phyloP scores from a whole-genome alignment of 2,329 filamentous ascomycete species.

The Sordariomycetes sp. region DNA sequence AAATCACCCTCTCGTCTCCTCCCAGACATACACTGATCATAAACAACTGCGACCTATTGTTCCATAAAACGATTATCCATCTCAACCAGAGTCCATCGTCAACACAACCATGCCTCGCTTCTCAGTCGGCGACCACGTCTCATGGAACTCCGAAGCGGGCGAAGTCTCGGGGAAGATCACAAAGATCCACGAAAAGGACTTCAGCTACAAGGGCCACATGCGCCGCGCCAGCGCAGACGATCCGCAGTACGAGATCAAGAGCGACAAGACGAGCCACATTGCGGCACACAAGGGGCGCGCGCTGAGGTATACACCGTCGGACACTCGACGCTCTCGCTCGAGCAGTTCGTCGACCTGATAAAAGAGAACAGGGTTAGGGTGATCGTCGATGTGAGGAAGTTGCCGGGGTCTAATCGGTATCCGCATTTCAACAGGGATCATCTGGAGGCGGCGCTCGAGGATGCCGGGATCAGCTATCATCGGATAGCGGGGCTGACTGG shows the following conservation, averaged over 20 bases:
- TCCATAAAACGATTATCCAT: no score
- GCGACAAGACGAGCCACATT: not conserved
- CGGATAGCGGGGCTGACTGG: not conserved
- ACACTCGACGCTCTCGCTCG: not conserved
- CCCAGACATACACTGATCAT: no score
- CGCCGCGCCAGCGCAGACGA: not conserved
- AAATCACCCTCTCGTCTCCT: no score
- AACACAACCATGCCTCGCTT: not conserved
- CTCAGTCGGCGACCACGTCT: not conserved
- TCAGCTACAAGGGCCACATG: not conserved
- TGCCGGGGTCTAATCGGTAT: not conserved
- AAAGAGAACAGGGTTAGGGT: not conserved
- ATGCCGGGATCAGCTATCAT: not conserved
- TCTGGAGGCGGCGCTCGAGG: not conserved
- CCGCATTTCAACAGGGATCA: not conserved
- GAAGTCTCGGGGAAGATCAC: not conserved
- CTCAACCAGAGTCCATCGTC: no score
- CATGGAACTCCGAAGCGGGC: not conserved
- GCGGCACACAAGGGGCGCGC: not conserved
- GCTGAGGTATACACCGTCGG: not conserved
- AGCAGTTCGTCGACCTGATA: not conserved
- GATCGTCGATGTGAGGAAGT: not conserved
- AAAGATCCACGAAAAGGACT: not conserved
- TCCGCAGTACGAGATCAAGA: not conserved
- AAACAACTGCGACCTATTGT: no score